A percentile compares a stretch with the other conserved stretches of the same genome.
These are phyloP conservation scores for Lodderomyces oxycetoniae DNA, from an alignment of 1,139 yeast species.

Conservation along the genomic window DNA sequence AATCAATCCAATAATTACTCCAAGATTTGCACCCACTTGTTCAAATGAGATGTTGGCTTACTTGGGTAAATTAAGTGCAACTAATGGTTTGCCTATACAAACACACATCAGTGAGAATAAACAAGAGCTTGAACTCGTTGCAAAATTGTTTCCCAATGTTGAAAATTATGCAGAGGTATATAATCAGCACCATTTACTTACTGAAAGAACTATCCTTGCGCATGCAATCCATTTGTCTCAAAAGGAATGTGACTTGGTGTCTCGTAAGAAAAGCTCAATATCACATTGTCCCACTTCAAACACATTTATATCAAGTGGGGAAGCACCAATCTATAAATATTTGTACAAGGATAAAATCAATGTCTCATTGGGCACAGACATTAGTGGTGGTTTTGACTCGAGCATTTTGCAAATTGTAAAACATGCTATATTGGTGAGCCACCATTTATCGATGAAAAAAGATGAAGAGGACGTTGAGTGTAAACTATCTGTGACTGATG, in stretches of 20 bases:
- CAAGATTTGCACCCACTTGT: slow-evolving; percentile 93
- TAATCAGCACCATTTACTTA: slow-evolving; percentile 55
- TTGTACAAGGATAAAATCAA: slow-evolving; percentile 63
- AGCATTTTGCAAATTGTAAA: slow-evolving; percentile 72
- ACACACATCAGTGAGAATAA: slow-evolving; percentile 85
- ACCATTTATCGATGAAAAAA: slow-evolving; percentile 70
- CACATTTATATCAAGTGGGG: slow-evolving; percentile 85
- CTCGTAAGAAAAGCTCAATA: slow-evolving; percentile 57
- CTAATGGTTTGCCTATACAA: slow-evolving; percentile 63
- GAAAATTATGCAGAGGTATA: slow-evolving; percentile 74
- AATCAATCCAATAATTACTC: slow-evolving; percentile 75
- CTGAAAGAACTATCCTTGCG: slow-evolving; percentile 70
- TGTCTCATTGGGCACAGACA: slow-evolving; percentile 86
- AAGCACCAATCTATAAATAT: slow-evolving; percentile 70
- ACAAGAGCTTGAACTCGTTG: slow-evolving; percentile 74
- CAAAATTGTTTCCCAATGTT: slow-evolving; percentile 65
- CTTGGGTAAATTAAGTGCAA: slow-evolving; percentile 57
- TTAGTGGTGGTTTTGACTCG: slow-evolving; percentile 87
- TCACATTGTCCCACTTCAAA: slow-evolving; percentile 95
- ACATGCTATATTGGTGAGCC: slow-evolving; percentile 77
- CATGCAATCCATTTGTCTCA: slow-evolving; percentile 78
- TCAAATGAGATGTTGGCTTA: slow-evolving; percentile 54
- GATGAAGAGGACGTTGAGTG: slow-evolving; percentile 6
- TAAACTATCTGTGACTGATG: slow-evolving; percentile 65
- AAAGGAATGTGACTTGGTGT: slow-evolving; percentile 58